Percentiles rank a stretch among this genome's conserved stretches.
These are phyloP conservation scores for Saitoella complicata DNA, from an alignment of 805 yeast genomes.

Conservation along the genomic window DNA sequence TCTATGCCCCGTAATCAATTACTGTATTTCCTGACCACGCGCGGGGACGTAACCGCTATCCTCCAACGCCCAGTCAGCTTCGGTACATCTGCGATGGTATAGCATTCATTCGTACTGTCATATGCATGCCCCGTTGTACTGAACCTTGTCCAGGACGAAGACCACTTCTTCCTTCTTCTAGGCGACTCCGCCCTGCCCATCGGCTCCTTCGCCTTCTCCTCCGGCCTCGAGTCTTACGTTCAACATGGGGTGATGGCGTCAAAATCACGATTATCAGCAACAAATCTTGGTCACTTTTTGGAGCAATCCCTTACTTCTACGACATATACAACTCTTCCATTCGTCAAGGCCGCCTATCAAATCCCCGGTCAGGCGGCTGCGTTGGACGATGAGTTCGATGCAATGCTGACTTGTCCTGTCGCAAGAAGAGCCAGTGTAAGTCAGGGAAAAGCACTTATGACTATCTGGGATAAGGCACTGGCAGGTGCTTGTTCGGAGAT, in stretches of 20 bases:
- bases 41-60: no score
- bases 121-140: no score
- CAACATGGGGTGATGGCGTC: neutral
- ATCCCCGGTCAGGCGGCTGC: neutral
- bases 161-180: neutral
- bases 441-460: slow-evolving; percentile 1
- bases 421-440: neutral
- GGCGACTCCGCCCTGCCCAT: slow-evolving; percentile 2
- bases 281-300: neutral
- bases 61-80: no score
- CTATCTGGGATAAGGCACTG: neutral
- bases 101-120: no score
- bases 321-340: neutral
- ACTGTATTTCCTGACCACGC: no score
- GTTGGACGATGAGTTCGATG: neutral
- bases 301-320: neutral
- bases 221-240: slow-evolving; percentile 1
- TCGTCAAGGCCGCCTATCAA: neutral
- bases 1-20: no score
- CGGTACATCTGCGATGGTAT: no score
- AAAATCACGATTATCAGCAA: neutral
- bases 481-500: neutral
- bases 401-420: neutral
- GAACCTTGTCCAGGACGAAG: neutral
- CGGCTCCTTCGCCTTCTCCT: slow-evolving; percentile 2